These are phyloP conservation scores for Irpex lacteus DNA, from an alignment of 1,284 basidiomycete species.

Conservation along the genomic window DNA sequence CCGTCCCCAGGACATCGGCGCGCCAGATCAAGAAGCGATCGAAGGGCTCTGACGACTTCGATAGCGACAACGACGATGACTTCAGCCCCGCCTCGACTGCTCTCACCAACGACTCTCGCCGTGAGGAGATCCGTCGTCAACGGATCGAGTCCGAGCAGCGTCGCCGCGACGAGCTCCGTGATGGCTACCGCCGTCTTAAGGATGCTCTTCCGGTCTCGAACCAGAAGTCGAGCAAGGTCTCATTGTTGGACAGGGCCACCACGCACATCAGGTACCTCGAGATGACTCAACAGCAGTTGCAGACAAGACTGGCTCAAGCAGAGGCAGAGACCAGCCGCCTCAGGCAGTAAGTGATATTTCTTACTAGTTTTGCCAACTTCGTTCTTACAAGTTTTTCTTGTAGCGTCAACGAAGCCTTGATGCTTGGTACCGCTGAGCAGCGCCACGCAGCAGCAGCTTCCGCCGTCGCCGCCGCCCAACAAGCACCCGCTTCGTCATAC, in stretches of 20 bases:
- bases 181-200: conserved; percentile 84
- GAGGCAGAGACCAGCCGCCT: conserved; percentile 76
- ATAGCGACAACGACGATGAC: conserved; percentile 59
- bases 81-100: conserved; percentile 50
- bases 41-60: conserved; percentile 60
- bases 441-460: conserved; percentile 60
- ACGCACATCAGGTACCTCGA: conserved; percentile 80
- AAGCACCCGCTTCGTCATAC: conserved; percentile 37
- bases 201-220: conserved; percentile 80
- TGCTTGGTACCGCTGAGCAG: conserved; percentile 76
- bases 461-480: conserved; percentile 49
- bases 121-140: conserved; percentile 82
- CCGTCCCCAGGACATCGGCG: conserved; percentile 31
- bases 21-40: conserved; percentile 45
- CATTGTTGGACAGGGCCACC: conserved; percentile 79
- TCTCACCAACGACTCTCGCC: conserved; percentile 53
- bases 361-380: not conserved
- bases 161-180: conserved; percentile 81
- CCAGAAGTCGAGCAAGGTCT: conserved; percentile 88
- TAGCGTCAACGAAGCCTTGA: conserved; percentile 80
- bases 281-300: conserved; percentile 67
- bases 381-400: conserved; percentile 2
- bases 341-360: conserved; percentile 42
- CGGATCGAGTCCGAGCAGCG: conserved; percentile 87
- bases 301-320: conserved; percentile 69